A percentile compares a stretch with the other conserved stretches of the same genome.
These are phyloP conservation scores for Penicillium cataractarum DNA, from an alignment of 495 filamentous ascomycete species.

Conservation along the genomic window DNA sequence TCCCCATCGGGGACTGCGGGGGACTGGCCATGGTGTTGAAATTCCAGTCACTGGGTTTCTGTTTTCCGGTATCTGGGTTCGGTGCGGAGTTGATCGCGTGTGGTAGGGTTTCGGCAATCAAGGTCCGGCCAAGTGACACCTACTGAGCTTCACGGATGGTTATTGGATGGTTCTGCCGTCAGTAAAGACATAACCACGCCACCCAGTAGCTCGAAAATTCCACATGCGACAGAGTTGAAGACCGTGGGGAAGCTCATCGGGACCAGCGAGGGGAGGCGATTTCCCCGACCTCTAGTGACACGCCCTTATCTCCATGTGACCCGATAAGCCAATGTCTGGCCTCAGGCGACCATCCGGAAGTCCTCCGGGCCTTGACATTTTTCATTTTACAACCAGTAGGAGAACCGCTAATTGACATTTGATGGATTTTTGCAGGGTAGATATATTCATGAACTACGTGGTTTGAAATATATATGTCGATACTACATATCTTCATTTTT, in stretches of 20 bases:
- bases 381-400: no score
- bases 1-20: constrained; percentile 29
- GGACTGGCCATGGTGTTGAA: constrained; percentile 28
- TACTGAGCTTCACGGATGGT: background rate
- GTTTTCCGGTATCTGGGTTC: background rate
- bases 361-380: background rate
- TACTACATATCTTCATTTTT: background rate
- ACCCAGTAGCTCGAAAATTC: background rate
- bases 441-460: no score
- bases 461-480: background rate
- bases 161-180: background rate
- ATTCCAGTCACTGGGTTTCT: constrained; percentile 6
- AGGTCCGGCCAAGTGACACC: background rate
- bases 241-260: constrained; percentile 5
- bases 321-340: background rate
- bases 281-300: constrained; percentile 9
- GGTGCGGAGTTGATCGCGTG: background rate
- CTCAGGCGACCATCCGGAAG: constrained; percentile 8
- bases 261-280: background rate
- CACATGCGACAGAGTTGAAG: background rate
- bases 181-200: background rate
- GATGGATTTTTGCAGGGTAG: background rate
- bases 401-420: no score
- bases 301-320: constrained; percentile 20
- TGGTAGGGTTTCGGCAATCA: background rate